phyloP scores from a whole-genome alignment of 2,329 filamentous ascomycete genomes.

The Aureobasidium sp. region DNA sequence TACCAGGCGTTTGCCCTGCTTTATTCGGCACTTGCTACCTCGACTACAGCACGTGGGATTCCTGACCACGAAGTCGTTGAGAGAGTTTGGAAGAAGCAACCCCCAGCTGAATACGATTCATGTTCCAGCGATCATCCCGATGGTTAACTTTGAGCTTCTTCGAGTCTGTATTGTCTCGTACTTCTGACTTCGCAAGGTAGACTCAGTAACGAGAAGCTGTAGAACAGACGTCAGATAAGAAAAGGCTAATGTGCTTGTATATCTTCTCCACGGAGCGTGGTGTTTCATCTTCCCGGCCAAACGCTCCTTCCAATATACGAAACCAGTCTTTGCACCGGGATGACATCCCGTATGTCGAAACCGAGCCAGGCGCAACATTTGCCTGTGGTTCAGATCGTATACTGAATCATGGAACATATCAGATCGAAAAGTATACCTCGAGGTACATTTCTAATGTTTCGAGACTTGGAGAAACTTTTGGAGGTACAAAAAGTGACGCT shows the following conservation, averaged over 20 bases:
- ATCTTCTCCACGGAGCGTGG: not conserved
- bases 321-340: not conserved
- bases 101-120: not conserved
- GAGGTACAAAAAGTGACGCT: not conserved
- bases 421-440: not conserved
- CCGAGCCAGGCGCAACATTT: not conserved
- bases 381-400: not conserved
- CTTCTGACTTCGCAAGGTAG: not conserved
- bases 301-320: not conserved
- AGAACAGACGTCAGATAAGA: not conserved
- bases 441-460: not conserved
- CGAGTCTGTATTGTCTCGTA: not conserved
- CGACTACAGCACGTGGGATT: no score
- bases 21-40: not conserved
- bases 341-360: not conserved
- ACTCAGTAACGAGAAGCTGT: not conserved
- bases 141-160: not conserved
- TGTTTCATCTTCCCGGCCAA: conserved; percentile 3
- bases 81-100: not conserved
- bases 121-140: not conserved
- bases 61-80: not conserved
- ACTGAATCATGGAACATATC: not conserved
- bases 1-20: not conserved
- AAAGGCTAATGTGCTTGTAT: not conserved
- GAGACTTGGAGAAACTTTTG: not conserved